Percentiles rank a stretch among this genome's conserved stretches.
phyloP scores from a whole-genome alignment of 495 filamentous ascomycete species.

The Trichoderma parareesei region DNA sequence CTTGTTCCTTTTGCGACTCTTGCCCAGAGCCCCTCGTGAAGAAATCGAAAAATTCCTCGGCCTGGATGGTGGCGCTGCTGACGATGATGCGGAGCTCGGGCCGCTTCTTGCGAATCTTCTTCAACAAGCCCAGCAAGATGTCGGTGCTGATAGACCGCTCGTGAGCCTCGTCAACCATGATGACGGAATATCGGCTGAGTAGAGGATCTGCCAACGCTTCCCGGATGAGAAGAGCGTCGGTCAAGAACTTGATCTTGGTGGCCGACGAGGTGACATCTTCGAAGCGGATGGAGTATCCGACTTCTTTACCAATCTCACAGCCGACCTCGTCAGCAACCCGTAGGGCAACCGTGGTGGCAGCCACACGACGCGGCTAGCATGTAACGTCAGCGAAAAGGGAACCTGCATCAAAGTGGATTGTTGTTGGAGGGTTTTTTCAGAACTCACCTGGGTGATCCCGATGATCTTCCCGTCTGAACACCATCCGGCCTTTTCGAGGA shows the following conservation, averaged over 20 bases:
- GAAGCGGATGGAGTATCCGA: conserved; percentile 94
- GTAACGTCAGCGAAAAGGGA: not conserved
- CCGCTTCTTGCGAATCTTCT: conserved; percentile 80
- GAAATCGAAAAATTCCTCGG: conserved; percentile 79
- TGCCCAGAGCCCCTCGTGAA: conserved; percentile 43
- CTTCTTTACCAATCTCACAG: conserved; percentile 84
- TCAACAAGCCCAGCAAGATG: conserved; percentile 84
- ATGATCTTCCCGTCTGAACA: conserved; percentile 72
- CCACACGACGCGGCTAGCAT: conserved; percentile 76
- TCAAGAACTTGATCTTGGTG: conserved; percentile 92
- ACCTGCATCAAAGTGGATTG: no score
- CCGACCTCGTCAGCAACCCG: conserved; percentile 91
- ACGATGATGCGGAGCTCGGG: conserved; percentile 82
- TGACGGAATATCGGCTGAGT: conserved; percentile 85
- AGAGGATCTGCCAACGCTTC: conserved; percentile 92
- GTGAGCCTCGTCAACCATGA: conserved; percentile 99
- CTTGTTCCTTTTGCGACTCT: conserved; percentile 33
- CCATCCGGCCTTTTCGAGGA: conserved; percentile 83
- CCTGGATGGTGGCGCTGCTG: conserved; percentile 90
- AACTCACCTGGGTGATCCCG: conserved; percentile 77
- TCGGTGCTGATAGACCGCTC: conserved; percentile 93
- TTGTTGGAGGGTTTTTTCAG: not conserved
- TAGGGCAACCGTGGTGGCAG: conserved; percentile 84
- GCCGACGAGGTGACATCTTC: conserved; percentile 86
- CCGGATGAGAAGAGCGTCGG: conserved; percentile 88